These are phyloP conservation scores for Nothophytophthora sp. DNA, from an alignment of 352 stramenopile species.

Conservation along the genomic window DNA sequence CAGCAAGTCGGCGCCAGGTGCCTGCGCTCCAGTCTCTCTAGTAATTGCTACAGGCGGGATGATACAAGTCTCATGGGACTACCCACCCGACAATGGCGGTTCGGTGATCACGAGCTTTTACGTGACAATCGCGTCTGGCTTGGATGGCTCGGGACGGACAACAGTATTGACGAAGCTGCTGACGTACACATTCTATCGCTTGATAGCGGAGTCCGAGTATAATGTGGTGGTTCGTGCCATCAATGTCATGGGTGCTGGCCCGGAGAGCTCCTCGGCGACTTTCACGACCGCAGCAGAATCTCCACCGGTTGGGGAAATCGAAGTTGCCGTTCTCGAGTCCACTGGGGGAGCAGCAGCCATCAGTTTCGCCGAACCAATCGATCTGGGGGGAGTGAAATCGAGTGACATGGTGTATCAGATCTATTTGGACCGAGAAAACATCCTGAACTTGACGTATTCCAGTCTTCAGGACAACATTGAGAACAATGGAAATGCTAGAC, in stretches of 20 bases:
- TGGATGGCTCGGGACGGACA: slow-evolving; percentile 30
- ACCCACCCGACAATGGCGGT: slow-evolving; percentile 40
- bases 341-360: slow-evolving; percentile 54
- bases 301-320: slow-evolving; percentile 30
- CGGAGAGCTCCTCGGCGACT: slow-evolving; percentile 29
- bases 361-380: slow-evolving; percentile 50
- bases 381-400: slow-evolving; percentile 42
- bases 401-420: slow-evolving; percentile 50
- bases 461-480: slow-evolving; percentile 6
- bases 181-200: slow-evolving; percentile 43
- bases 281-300: slow-evolving; percentile 36
- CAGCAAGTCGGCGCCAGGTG: slow-evolving; percentile 45
- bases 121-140: slow-evolving; percentile 25
- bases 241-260: slow-evolving; percentile 39
- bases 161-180: slow-evolving; percentile 4
- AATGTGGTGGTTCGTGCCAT: slow-evolving; percentile 38
- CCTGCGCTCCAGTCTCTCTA: slow-evolving; percentile 21
- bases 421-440: slow-evolving; percentile 38
- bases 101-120: slow-evolving; percentile 28
- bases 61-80: slow-evolving; percentile 46
- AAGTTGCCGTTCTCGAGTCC: slow-evolving; percentile 20
- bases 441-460: slow-evolving; percentile 41
- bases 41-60: slow-evolving; percentile 41
- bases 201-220: slow-evolving; percentile 39
- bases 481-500: slow-evolving; percentile 3